Evolutionary conservation across 106 monocot species (phyloP), one percentile per base, ranked within the genome.

Genomic region (Dioscorea dumetorum): DNA sequence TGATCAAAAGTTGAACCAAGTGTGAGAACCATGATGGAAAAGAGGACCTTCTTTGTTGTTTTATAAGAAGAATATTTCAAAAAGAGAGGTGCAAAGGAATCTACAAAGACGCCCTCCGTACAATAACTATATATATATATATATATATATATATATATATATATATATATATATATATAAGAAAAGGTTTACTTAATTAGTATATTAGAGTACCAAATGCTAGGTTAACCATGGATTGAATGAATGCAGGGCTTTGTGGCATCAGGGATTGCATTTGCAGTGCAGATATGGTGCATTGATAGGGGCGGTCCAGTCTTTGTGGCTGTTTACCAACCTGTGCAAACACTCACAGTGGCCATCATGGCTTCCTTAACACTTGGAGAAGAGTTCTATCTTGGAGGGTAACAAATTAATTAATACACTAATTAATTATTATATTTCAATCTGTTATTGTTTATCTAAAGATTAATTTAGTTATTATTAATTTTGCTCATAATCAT

Each of bases 251-350:
- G 95, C 2, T 78, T 91, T 50, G 84, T 95, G 12, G 95, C 95
- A 21, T 95, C 95, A 0, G 95, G 95, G 1, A 86, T 95, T 48
- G 95, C 95, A 2, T 95, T 95, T 74, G 95, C 95, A 10, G 85
- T 95, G 50, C 95, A 95, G 74, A 95, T 95, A 72, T 95, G 95
- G 95, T 95, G 95, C 88, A 95, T 95, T 33, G 91, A 95, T 70
- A 83, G 95, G 59, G 95, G 95, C 0, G 95, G 95, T 61, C 95
- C 95, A 0, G 95, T 95, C n/a, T 95, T 95, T 49, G 95, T 95
- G 20, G 95, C 95, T 5, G 95, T 95, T 11, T 95, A 95, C 77
- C 95, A 95, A 54, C 95, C 95, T 0, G 95, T 95, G 24, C 95
- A 95, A 65, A 95, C 95, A 4, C 83, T 95, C 0, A 91, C 91